Percentiles rank a stretch among this genome's conserved stretches.
phyloP scores from a whole-genome alignment of 108 stramenopile species.

The Conticribra weissflogii region DNA sequence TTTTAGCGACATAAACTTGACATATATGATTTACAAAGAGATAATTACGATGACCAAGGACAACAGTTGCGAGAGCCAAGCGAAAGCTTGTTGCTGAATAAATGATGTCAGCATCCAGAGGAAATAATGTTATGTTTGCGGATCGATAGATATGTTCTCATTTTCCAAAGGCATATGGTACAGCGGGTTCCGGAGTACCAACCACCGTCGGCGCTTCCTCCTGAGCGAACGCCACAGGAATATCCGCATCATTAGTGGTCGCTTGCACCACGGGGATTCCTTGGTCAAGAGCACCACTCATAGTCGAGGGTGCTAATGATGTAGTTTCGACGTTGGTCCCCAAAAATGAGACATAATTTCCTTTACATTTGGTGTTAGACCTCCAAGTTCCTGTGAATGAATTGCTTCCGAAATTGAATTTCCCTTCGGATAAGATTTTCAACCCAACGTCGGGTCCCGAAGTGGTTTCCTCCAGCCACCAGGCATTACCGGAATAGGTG shows the following conservation, averaged over 20 bases:
- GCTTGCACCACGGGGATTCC: neutral
- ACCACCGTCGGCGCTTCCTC: neutral
- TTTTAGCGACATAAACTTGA: too few species aligned
- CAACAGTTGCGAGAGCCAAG: too few species aligned
- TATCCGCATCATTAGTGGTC: neutral
- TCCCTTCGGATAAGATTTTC: conserved; percentile 27
- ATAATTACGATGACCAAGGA: too few species aligned
- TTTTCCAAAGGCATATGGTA: neutral
- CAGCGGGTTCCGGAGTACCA: neutral
- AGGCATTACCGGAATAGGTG: conserved; percentile 23
- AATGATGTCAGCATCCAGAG: too few species aligned
- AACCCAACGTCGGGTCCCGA: conserved; percentile 27
- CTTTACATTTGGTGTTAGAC: conserved; percentile 20
- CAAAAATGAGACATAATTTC: conserved; percentile 15
- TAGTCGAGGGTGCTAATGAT: neutral
- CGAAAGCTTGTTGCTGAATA: too few species aligned
- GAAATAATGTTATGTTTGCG: too few species aligned
- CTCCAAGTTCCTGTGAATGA: conserved; percentile 31
- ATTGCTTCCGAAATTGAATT: conserved; percentile 30
- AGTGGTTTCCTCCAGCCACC: conserved; percentile 34
- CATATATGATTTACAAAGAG: too few species aligned
- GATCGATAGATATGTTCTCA: too few species aligned
- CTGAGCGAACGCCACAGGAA: conserved; percentile 2
- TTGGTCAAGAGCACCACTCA: neutral
- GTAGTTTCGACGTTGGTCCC: conserved; percentile 14